These are phyloP conservation scores for Austroboletus novae-zelandiae DNA, from an alignment of 1,284 basidiomycete genomes.

Conservation along the genomic window DNA sequence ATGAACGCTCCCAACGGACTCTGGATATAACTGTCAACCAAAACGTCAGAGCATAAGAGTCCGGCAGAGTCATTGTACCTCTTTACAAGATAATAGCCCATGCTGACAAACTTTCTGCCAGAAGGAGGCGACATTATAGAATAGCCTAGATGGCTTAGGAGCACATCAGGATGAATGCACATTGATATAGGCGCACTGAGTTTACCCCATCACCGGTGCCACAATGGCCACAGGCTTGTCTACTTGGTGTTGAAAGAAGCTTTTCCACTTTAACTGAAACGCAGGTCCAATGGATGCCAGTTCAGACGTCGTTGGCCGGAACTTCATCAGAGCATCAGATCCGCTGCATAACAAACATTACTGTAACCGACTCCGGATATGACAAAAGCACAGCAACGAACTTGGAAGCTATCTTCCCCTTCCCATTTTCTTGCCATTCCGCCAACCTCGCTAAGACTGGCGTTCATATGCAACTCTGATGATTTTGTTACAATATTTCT, in stretches of 20 bases:
- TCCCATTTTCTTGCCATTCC: constrained; percentile 43
- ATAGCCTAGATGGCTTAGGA: neutral
- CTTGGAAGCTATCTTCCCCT: constrained; percentile 50
- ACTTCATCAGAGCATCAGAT: neutral
- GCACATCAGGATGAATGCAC: neutral
- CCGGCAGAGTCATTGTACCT: neutral
- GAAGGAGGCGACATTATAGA: neutral
- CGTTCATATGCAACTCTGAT: neutral
- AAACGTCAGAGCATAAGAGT: neutral
- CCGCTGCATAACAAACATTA: neutral
- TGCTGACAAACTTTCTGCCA: neutral
- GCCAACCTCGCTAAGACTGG: constrained; percentile 34
- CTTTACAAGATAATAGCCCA: neutral
- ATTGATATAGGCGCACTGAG: neutral
- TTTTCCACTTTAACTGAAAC: neutral
- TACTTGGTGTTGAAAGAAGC: neutral
- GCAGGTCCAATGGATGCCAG: neutral
- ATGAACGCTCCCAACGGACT: constrained; percentile 15
- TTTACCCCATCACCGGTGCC: neutral
- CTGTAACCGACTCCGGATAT: too few relatives aligned
- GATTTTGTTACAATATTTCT: neutral
- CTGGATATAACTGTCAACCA: neutral
- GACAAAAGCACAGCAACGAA: constrained; percentile 17
- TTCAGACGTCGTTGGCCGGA: neutral
- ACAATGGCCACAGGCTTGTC: neutral